Evolutionary conservation across 345 rosid genomes (phyloP).

Genomic region (Limnanthes douglasii): DNA sequence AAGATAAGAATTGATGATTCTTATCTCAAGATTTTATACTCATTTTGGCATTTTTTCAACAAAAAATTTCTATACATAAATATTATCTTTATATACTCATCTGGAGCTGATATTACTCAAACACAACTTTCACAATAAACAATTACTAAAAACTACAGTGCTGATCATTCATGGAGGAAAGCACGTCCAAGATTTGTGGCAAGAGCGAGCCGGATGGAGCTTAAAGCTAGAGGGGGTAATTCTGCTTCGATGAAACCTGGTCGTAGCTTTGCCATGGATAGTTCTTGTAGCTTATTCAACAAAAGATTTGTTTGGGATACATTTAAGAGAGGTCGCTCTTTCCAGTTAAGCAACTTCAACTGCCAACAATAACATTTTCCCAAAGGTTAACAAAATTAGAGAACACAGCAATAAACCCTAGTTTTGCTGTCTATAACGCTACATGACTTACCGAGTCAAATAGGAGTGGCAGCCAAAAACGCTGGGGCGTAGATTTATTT

Average conservation of each 20-base stretch:
- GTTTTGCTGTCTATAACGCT: not conserved
- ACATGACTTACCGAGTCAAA: conserved; percentile 62
- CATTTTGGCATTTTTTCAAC: too few relatives aligned
- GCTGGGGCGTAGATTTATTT: conserved; percentile 79
- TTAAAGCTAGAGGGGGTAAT: conserved; percentile 43
- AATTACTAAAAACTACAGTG: too few relatives aligned
- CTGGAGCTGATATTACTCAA: too few relatives aligned
- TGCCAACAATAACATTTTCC: conserved; percentile 12
- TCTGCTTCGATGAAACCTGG: conserved; percentile 55
- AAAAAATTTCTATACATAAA: too few relatives aligned
- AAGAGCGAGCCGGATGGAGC: conserved; percentile 64
- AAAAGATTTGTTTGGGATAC: conserved; percentile 55
- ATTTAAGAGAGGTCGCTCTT: conserved; percentile 44
- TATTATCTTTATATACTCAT: too few relatives aligned
- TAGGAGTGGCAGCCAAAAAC: conserved; percentile 84
- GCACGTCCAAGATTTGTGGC: conserved; percentile 85
- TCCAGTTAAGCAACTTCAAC: conserved; percentile 77
- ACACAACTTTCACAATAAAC: too few relatives aligned
- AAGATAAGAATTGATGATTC: too few relatives aligned
- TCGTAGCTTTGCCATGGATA: conserved; percentile 54
- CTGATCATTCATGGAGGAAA: conserved; percentile 41
- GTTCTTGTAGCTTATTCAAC: conserved; percentile 72
- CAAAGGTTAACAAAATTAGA: not conserved
- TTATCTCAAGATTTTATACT: too few relatives aligned
- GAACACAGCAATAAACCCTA: not conserved